A percentile compares a stretch with the other conserved stretches of the same genome.
Evolutionary conservation across 2,329 filamentous ascomycete species (phyloP).

Genomic region (Calonectria crousiana): DNA sequence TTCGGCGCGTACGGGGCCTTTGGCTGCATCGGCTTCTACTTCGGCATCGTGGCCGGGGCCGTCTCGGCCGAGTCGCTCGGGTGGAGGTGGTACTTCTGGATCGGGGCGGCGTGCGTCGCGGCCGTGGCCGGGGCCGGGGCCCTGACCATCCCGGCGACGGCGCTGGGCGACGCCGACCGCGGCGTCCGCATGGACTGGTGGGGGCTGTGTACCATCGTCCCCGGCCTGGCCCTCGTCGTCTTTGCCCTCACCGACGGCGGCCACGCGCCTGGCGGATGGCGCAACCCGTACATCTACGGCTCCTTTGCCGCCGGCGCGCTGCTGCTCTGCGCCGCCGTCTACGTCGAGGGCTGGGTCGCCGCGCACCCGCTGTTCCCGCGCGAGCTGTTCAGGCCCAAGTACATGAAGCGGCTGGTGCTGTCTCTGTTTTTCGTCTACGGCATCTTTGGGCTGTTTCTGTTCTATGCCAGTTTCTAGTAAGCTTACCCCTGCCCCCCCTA

Average conservation of each 20-base stretch:
- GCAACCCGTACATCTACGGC: constrained; percentile 76
- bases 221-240: constrained; percentile 76
- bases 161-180: constrained; percentile 44
- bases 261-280: constrained; percentile 77
- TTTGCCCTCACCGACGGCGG: constrained; percentile 81
- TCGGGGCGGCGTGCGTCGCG: constrained; percentile 62
- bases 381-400: constrained; percentile 76
- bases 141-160: constrained; percentile 52
- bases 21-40: constrained; percentile 69
- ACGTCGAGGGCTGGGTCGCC: constrained; percentile 79
- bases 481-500: constrained; percentile 32
- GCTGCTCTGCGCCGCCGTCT: constrained; percentile 70
- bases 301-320: constrained; percentile 73
- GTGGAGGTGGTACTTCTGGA: constrained; percentile 80
- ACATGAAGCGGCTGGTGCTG: constrained; percentile 72
- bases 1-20: constrained; percentile 70
- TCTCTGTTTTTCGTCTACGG: constrained; percentile 77
- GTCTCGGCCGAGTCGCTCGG: constrained; percentile 69
- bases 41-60: constrained; percentile 77
- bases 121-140: constrained; percentile 61
- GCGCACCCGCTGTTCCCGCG: constrained; percentile 75
- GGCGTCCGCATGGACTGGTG: constrained; percentile 74
- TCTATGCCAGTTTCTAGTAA: constrained; percentile 78
- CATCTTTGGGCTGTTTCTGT: constrained; percentile 74
- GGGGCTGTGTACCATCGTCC: constrained; percentile 70